Conservation (phyloP, 345 rosid species). For the Pugionium dolabratum region DNA sequence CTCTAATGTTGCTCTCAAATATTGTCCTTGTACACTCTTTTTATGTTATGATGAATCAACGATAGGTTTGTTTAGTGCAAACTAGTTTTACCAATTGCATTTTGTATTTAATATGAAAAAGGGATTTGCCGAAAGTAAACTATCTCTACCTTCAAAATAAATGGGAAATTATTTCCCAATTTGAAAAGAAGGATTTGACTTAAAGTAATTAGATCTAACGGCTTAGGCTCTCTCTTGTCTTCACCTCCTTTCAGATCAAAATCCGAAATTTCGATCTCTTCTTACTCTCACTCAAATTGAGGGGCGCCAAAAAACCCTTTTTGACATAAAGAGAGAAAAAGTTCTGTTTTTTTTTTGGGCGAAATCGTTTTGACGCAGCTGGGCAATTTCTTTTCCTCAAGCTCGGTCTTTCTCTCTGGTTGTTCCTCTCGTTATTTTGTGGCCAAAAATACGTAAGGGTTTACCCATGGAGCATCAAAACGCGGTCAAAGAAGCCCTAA, state of each 20-base stretch:
- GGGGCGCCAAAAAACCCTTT: constrained; percentile 44
- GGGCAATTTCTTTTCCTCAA: constrained; percentile 24
- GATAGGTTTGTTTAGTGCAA: not conserved
- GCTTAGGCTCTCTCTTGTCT: constrained; percentile 27
- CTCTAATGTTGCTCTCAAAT: constrained; percentile 18
- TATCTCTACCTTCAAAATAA: not conserved
- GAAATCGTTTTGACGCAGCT: constrained; percentile 38
- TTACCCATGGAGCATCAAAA: constrained; percentile 76
- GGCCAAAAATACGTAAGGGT: constrained; percentile 3
- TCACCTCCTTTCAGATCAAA: constrained; percentile 30
- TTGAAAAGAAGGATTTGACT: constrained; percentile 34
- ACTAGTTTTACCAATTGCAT: too few species aligned
- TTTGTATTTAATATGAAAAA: too few species aligned
- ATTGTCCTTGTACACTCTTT: constrained; percentile 9
- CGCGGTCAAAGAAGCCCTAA: constrained; percentile 94
- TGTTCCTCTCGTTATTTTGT: constrained; percentile 26
- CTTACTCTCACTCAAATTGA: constrained; percentile 29
- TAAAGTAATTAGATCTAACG: constrained; percentile 38
- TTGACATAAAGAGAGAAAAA: constrained; percentile 33
- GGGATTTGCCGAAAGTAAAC: not conserved
- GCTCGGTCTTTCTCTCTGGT: constrained; percentile 5
- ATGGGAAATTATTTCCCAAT: not conserved
- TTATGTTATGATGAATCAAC: constrained; percentile 28
- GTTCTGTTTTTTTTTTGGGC: not conserved
- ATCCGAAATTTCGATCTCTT: constrained; percentile 40